Evolutionary conservation across 257 asterid species (phyloP), one percentile per base, ranked within the genome.

Genomic region (Hygrophila difformis): DNA sequence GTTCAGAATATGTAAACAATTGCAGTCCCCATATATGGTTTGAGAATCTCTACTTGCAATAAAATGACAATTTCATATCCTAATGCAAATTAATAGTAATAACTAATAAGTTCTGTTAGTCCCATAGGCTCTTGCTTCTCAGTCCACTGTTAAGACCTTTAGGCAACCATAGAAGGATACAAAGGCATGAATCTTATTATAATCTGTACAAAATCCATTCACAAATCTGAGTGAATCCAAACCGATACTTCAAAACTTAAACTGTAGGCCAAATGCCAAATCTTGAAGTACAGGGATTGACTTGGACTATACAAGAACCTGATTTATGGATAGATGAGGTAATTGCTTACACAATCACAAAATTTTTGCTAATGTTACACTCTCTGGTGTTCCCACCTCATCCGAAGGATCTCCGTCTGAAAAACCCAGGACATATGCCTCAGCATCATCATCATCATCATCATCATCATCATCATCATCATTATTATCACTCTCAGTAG

Each of bases 401-500:
- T 39, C 44, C 4, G 44, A 39, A 39, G 18, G 44, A 39, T 39
- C 44, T 3, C 44, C 2, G 24, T 47, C 53, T 17, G 37, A 29
- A 28, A 16, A 6, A 14, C 10, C 53, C 44, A 39, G 44, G 15
- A 39, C 44, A 39, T 13, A 39, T 6, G 44, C 44, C 44, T 39
- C 39, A 1, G 40, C 53, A 16, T 16, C 24, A 12, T 68, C 81
- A 39, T n/a, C n/a, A n/a, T n/a, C n/a, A n/a, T n/a, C n/a, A n/a
- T n/a, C n/a, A n/a, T n/a, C n/a, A n/a, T n/a, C n/a, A n/a, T n/a
- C n/a, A n/a, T n/a, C n/a, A n/a, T n/a, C n/a, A n/a, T n/a, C n/a
- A n/a, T n/a, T n/a, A n/a, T n/a, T n/a, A n/a, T 73, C 78, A 51
- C 75, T 57, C 37, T 63, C 77, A 1, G 44, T 11, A 48, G 60